Conservation (phyloP, 176 grass and related monocot species). For the Musa itinerans region DNA sequence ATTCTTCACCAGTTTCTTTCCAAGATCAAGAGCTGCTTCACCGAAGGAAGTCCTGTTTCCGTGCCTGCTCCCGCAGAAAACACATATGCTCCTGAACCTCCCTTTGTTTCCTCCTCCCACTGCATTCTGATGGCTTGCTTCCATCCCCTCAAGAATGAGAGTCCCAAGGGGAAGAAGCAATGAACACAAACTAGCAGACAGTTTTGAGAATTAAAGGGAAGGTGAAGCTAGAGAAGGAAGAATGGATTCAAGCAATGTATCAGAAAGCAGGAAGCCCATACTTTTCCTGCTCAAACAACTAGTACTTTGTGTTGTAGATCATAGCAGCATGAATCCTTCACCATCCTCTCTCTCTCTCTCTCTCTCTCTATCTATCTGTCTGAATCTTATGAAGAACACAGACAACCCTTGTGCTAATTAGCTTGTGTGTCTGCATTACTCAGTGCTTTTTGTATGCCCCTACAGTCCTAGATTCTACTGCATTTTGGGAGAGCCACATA, state of each 20-base stretch:
- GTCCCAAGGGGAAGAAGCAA: too few relatives aligned
- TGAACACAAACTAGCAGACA: not conserved
- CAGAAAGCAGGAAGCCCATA: not conserved
- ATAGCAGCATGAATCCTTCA: not conserved
- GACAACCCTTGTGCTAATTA: too few relatives aligned
- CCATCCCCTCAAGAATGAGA: not conserved
- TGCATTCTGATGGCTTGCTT: not conserved
- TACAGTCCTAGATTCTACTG: not conserved
- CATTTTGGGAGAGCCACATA: not conserved
- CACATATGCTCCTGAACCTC: slow-evolving; percentile 8
- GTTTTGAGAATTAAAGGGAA: not conserved
- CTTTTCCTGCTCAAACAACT: not conserved
- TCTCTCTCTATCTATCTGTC: not conserved
- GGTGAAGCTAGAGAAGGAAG: not conserved
- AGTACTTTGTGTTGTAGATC: not conserved
- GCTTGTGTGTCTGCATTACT: not conserved
- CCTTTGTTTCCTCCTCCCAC: not conserved
- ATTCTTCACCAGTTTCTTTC: slow-evolving; percentile 7
- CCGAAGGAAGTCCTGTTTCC: slow-evolving; percentile 10
- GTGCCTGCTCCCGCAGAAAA: slow-evolving; percentile 11
- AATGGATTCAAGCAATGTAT: not conserved
- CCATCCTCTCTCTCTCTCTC: not conserved
- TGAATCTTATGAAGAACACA: too few relatives aligned
- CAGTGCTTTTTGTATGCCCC: not conserved
- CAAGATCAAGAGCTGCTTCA: slow-evolving; percentile 8